Evolutionary conservation across 78 protist species (phyloP).

Genomic region (Corallochytrium limacisporum): DNA sequence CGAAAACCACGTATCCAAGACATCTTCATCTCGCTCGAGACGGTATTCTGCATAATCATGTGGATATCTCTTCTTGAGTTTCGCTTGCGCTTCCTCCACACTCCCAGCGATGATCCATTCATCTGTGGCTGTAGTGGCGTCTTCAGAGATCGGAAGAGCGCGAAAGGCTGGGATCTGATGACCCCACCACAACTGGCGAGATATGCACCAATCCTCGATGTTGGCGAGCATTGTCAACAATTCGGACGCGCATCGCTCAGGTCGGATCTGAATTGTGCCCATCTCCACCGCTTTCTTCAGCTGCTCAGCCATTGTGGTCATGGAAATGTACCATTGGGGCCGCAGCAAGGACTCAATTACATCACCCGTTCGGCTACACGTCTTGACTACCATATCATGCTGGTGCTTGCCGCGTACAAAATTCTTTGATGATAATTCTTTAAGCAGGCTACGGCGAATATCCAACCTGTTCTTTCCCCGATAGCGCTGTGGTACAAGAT

Average conservation of each 20-base stretch:
- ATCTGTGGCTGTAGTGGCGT: no score
- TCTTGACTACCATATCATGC: slow-evolving; percentile 58
- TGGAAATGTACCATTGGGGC: slow-evolving; percentile 86
- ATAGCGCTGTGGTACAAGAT: no score
- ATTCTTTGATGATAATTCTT: no score
- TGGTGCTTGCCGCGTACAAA: slow-evolving; percentile 8
- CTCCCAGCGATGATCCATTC: no score
- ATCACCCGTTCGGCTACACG: slow-evolving; percentile 62
- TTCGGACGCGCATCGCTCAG: slow-evolving; percentile 8
- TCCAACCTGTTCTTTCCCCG: slow-evolving; percentile 47
- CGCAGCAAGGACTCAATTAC: slow-evolving; percentile 74
- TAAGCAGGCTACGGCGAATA: slow-evolving; percentile 44
- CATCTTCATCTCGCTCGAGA: slow-evolving; percentile 72
- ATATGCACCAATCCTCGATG: slow-evolving; percentile 81
- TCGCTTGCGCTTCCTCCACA: no score
- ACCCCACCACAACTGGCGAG: slow-evolving; percentile 99
- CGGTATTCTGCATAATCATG: no score
- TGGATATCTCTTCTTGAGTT: no score
- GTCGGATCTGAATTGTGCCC: slow-evolving; percentile 46
- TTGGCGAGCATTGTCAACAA: slow-evolving; percentile 46
- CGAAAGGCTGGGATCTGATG: slow-evolving; percentile 94
- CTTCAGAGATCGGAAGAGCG: neutral
- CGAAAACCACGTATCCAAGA: slow-evolving; percentile 91
- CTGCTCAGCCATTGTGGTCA: slow-evolving; percentile 21
- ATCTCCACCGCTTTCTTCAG: slow-evolving; percentile 17